Evolutionary conservation across 495 filamentous ascomycete species (phyloP), one percentile per base, ranked within the genome.

Genomic region (Articulospora tetracladia): DNA sequence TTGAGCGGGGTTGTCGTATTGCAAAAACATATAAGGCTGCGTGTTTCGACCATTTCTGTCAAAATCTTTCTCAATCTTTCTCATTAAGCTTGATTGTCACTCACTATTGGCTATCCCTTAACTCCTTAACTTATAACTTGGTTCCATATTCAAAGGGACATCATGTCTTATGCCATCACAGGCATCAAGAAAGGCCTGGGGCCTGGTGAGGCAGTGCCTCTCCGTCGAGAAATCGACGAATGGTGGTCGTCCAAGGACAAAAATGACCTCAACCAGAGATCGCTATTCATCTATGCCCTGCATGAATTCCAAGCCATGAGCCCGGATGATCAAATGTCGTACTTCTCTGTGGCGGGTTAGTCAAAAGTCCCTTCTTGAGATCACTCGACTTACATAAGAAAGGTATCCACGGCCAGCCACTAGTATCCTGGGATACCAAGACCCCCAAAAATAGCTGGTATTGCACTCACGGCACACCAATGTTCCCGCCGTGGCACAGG

Each of bases 401-500:
- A 56, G 53, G 53, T n/a, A 56, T 56, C 22, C 53, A 56, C 20
- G 53, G 53, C 7, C 53, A 56, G 36, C 53, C 53, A 4, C 34
- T 56, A 2, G 4, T 22, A 20, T 24, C 53, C 12, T 56, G 53
- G 53, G 53, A 56, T 23, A 44, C 53, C 3, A 56, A 39, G 20
- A 22, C 3, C 23, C 8, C 30, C 3, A 4, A 44, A 26, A 2
- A 2, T 24, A 13, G 4, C 4, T 56, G 86, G 8, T 89, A 87
- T 65, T 90, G 87, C 61, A 73, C 76, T 11, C 87, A 90, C 69
- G 73, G 73, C 7, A 87, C 82, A 8, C 77, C 83, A 46, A 72
- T 90, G 39, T 90, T 90, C 62, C 77, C 79, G 36, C 80, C 85
- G 24, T 90, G 87, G 87, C 87, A 90, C 72, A 75, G 87, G 28